Evolutionary conservation across 208 protist genomes (phyloP), one percentile per base, ranked within the genome.

Genomic region (Acanthamoeba lenticulata): DNA sequence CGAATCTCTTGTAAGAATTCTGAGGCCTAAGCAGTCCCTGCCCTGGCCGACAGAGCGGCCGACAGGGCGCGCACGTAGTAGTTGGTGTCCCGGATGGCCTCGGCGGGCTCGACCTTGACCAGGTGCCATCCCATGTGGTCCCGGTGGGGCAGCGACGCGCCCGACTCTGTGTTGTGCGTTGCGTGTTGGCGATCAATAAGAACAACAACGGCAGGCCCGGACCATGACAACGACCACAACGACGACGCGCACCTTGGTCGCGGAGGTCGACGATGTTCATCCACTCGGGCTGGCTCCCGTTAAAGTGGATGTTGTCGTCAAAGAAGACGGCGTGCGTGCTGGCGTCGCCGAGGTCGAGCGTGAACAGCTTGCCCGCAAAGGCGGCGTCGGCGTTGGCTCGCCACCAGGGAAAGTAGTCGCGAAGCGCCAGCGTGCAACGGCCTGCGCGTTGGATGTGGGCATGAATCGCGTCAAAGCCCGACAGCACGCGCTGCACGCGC

Each of bases 241-340:
- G 21, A 60, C 52, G 19, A 3, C 52, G 29, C 4, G 38, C 15
- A 91, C 85, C 49, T 29, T 44, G 17, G 27, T 69, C 57, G 36
- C 85, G 47, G 17, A 91, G 45, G 52, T 91, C 85, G 15, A 91
- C 57, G 32, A 91, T 91, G 47, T 72, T 72, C 52, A 72, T 91
- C 55, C 85, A 60, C 55, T 91, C 55, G 1, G 45, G 52, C 36
- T 91, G 85, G 49, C 44, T 88, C 34, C 85, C 57, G 38, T 60
- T 42, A 32, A 91, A 44, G 34, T 69, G 36, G 42, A 91, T 36
- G 85, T 91, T 91, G 85, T 91, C 85, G 36, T 91, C 85, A 72
- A 67, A 91, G 49, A 91, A 91, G 47, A 91, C 69, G 36, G 15
- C 38, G 17, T 91, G 85, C 32, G 24, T 36, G 34, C 17, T n/a